These are phyloP conservation scores for Phytophthora brassicae DNA, from an alignment of 352 stramenopile species.

Conservation along the genomic window DNA sequence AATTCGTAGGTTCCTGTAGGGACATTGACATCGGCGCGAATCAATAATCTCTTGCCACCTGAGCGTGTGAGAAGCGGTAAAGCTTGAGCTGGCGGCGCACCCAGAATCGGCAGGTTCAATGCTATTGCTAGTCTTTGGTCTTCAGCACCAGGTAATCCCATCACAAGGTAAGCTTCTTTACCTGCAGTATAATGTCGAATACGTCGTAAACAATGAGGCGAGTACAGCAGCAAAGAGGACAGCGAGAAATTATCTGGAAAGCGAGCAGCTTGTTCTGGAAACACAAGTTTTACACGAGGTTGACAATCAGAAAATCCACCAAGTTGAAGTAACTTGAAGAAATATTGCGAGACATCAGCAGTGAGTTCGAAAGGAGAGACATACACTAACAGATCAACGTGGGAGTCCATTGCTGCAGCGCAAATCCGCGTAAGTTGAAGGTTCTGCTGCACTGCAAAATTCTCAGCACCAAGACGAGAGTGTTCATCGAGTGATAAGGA, in stretches of 20 bases:
- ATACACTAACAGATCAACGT: slow-evolving; percentile 90
- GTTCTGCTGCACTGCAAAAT: slow-evolving; percentile 80
- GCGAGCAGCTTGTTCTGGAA: slow-evolving; percentile 77
- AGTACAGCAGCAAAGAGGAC: slow-evolving; percentile 82
- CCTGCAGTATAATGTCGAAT: slow-evolving; percentile 60
- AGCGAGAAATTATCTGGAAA: slow-evolving; percentile 87
- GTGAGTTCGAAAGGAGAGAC: slow-evolving; percentile 83
- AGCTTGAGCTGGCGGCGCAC: slow-evolving; percentile 45
- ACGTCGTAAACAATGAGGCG: slow-evolving; percentile 67
- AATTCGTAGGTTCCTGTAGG: slow-evolving; percentile 87
- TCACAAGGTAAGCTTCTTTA: slow-evolving; percentile 80
- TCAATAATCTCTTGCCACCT: slow-evolving; percentile 79
- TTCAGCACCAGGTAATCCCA: slow-evolving; percentile 68
- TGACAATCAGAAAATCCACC: slow-evolving; percentile 56
- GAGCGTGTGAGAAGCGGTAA: slow-evolving; percentile 75
- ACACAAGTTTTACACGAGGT: slow-evolving; percentile 76
- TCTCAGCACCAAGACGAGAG: slow-evolving; percentile 58
- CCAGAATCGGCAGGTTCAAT: slow-evolving; percentile 80
- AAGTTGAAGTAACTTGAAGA: slow-evolving; percentile 85
- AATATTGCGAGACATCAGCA: slow-evolving; percentile 76
- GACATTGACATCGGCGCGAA: slow-evolving; percentile 85
- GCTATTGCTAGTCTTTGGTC: slow-evolving; percentile 80
- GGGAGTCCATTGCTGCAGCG: slow-evolving; percentile 57
- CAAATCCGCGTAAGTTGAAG: slow-evolving; percentile 80
- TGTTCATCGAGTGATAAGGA: slow-evolving; percentile 79